phyloP scores from a whole-genome alignment of 164 flowering plant genomes.

The Stephania cephalantha region DNA sequence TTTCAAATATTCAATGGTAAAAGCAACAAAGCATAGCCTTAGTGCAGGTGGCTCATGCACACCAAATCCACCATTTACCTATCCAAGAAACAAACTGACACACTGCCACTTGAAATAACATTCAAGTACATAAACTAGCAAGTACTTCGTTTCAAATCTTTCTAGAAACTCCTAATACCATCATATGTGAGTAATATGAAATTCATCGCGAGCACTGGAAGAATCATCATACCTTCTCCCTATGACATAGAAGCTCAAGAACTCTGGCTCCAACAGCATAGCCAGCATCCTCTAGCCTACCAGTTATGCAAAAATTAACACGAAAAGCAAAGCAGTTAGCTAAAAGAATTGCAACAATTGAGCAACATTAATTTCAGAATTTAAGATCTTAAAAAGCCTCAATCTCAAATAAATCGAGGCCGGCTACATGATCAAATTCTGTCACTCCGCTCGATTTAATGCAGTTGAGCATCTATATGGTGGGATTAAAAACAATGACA shows the following conservation, averaged over 20 bases:
- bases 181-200: background rate
- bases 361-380: background rate
- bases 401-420: too few relatives aligned
- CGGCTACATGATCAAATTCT: too few relatives aligned
- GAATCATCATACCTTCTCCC: slow-evolving; percentile 65
- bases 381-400: too few relatives aligned
- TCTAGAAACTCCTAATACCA: background rate
- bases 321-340: background rate
- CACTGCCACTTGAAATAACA: too few relatives aligned
- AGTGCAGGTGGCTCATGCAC: background rate
- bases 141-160: background rate
- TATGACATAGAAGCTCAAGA: slow-evolving; percentile 90
- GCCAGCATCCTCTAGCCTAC: slow-evolving; percentile 97
- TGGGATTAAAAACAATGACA: too few relatives aligned
- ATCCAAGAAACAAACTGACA: too few relatives aligned
- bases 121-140: background rate
- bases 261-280: slow-evolving; percentile 95
- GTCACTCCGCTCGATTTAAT: too few relatives aligned
- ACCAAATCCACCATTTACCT: too few relatives aligned
- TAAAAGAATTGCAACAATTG: background rate
- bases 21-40: background rate
- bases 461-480: too few relatives aligned
- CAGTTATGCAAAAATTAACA: background rate
- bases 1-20: background rate
- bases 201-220: background rate